Base-by-base conservation (phyloP, 2,329 filamentous ascomycete species). In the Chlorencoelia australis region DNA sequence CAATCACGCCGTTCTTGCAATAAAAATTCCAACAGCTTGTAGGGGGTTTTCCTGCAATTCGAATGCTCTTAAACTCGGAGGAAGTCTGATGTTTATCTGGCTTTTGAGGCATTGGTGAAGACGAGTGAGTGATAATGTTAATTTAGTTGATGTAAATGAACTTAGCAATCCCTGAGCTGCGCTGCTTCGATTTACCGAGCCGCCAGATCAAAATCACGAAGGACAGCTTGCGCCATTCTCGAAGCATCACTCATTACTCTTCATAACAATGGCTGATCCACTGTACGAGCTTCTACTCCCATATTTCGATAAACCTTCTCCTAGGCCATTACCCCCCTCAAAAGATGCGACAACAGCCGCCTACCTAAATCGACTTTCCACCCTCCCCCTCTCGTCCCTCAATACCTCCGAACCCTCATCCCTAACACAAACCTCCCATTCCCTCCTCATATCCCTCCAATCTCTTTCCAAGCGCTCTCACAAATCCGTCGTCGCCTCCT, bases 401-500 rank as follows among this genome's bases (percentile, higher is more conserved):
- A 73, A 75, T 33, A 73, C 75, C 16, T 78, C 73, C 5, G 91
- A 98, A 59, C 79, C 82, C 1, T 78, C 86, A 43, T 77, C 76
- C 1, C 73, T 96, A n/a, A 67, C 81, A 1, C 85, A 95, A 52
- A 71, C 78, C 37, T 80, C 82, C 3, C 86, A 95, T 44, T 82
- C 84, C 0, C 73, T 83, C 26, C 71, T 89, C 10, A 74, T 94
- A 26, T 84, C 86, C 1, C 71, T 96, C 1, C 91, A 98, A 57
- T 74, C 77, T 0, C 75, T 96, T 33, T 89, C 88, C 6, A 94
- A 94, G 51, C 82, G 84, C 48, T 94, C 88, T 1, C 81, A 95
- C 60, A 84, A 81, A 55, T 71, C 79, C 13, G 79, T 96, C 46
- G 87, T 95, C 49, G 69, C 79, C 35, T 91, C 89, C 4, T 79